Evolutionary conservation across 805 yeast species (phyloP), one percentile per base, ranked within the genome.

Genomic region (Yamadazyma insecticola): DNA sequence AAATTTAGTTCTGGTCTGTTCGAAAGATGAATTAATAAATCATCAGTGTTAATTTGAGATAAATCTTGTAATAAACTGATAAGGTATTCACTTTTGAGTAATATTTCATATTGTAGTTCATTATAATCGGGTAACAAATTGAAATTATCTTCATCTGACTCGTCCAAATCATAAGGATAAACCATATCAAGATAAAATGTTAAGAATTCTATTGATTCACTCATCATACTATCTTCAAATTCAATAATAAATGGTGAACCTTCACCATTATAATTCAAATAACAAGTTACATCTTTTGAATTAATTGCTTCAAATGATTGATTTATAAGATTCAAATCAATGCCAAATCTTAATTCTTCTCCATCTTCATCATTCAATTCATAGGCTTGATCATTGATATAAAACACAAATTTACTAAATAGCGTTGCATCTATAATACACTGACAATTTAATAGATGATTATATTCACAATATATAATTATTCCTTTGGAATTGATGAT

Each of bases 1-100:
- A 87, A 68, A 16, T 70, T 62, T 27, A 80, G 53, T 40, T 63
- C 67, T 21, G 68, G 62, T 45, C 52, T 37, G 22, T 51, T 58
- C 28, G 63, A 55, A 4, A 57, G 46, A 25, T 44, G 48, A 21
- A 65, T 44, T 37, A 42, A 60, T 25, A 66, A 32, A n/a, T 57
- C 60, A 14, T 44, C 41, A 3, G 71, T 64, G 34, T 51, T 54
- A 26, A 65, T 59, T 21, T 55, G 55, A 22, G 47, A 51, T 18
- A 64, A 41, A 37, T 65, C 72, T 31, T 50, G 58, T 15, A 66
- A 40, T 20, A 66, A 33, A 33, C 57, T 57, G 13, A 54, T 40
- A 13, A 65, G 50, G 11, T 64, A 54, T 36, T 61, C 70, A 37
- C 67, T 55, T 35, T 59, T 57, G 14, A 66, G 30, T 11, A 66